phyloP scores from a whole-genome alignment of 2,329 filamentous ascomycete genomes.

The Colletotrichum tropicale region DNA sequence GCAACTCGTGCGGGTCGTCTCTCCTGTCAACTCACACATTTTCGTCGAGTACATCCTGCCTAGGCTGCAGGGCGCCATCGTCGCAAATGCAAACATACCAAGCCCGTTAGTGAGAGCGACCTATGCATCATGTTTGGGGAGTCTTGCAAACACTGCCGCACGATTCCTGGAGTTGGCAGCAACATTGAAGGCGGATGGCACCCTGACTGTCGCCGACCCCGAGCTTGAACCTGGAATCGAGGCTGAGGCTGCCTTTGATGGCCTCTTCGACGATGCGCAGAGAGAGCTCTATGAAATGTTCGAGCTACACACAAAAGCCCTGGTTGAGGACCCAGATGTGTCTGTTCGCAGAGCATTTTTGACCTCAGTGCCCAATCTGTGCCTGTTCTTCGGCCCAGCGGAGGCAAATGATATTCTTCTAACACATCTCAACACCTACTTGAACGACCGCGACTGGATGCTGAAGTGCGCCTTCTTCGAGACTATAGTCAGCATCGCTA shows the following conservation, averaged over 20 bases:
- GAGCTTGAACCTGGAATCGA: conserved; percentile 76
- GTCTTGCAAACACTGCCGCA: conserved; percentile 82
- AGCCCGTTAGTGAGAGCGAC: conserved; percentile 81
- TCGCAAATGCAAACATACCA: conserved; percentile 54
- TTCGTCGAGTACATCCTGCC: conserved; percentile 73
- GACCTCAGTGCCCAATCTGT: conserved; percentile 88
- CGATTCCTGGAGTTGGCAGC: conserved; percentile 91
- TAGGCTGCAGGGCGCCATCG: conserved; percentile 60
- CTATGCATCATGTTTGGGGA: conserved; percentile 91
- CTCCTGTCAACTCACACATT: conserved; percentile 73
- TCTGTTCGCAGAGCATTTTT: conserved; percentile 90
- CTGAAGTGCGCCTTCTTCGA: conserved; percentile 97
- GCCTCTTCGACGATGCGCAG: conserved; percentile 86
- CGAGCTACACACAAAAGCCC: conserved; percentile 84
- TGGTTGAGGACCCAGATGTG: conserved; percentile 86
- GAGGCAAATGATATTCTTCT: conserved; percentile 95
- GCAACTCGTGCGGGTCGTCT: conserved; percentile 86
- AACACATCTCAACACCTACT: conserved; percentile 94
- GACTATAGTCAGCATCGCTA: conserved; percentile 89
- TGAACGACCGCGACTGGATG: conserved; percentile 97
- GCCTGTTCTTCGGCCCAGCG: conserved; percentile 92
- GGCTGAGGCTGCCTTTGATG: conserved; percentile 75
- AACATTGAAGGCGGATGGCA: conserved; percentile 82
- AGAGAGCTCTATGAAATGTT: conserved; percentile 83
- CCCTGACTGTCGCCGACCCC: conserved; percentile 77